Evolutionary conservation across 371 early-diverging fungal genomes (phyloP).

Genomic region (Thermomucor indicae-seudaticae): DNA sequence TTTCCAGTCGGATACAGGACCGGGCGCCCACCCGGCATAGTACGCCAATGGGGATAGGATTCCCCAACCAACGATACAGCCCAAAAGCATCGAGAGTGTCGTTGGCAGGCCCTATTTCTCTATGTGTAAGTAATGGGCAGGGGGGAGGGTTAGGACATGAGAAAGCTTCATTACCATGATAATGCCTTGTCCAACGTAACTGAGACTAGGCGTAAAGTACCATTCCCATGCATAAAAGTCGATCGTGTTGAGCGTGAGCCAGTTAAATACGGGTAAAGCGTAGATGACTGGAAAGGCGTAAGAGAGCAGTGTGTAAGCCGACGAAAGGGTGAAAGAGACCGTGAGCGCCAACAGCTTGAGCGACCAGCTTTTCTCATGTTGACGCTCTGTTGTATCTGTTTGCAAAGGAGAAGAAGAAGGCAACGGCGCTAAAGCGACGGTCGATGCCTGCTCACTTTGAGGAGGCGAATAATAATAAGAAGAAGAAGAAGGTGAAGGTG

Average conservation of each 20-base stretch:
- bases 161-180: conserved; percentile 57
- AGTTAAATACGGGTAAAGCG: conserved; percentile 66
- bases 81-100: conserved; percentile 66
- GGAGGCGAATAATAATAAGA: not conserved
- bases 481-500: not conserved
- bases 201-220: conserved; percentile 73
- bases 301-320: conserved; percentile 59
- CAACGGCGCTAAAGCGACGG: not conserved
- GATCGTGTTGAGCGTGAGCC: conserved; percentile 38
- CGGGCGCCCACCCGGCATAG: conserved; percentile 72
- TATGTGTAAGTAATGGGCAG: not conserved
- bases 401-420: not conserved
- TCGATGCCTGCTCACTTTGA: not conserved
- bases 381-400: not conserved
- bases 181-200: conserved; percentile 80
- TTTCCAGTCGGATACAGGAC: conserved; percentile 69
- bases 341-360: conserved; percentile 53
- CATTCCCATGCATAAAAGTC: conserved; percentile 63
- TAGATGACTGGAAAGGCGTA: conserved; percentile 62
- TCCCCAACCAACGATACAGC: conserved; percentile 79
- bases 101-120: conserved; percentile 61
- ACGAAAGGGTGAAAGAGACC: conserved; percentile 56
- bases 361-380: conserved; percentile 56
- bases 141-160: not conserved
- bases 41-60: conserved; percentile 70